A percentile compares a stretch with the other conserved stretches of the same genome.
Evolutionary conservation across 2,329 filamentous ascomycete species (phyloP).

Genomic region (Leptoxyphium fumago): DNA sequence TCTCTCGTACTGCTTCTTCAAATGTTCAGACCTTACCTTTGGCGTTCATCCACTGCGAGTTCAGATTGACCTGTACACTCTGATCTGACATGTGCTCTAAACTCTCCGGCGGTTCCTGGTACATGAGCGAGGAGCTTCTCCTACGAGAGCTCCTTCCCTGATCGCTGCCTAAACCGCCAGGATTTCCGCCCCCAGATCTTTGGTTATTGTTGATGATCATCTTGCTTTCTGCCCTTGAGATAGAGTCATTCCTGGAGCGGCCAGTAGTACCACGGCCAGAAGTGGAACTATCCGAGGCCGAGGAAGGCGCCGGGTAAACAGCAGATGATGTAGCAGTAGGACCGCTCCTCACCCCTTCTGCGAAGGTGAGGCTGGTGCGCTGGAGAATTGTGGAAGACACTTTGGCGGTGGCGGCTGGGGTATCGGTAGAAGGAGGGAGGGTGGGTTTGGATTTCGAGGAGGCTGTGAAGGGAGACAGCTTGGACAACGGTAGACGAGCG

Average conservation of each 20-base stretch:
- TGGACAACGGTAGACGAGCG: too few relatives aligned
- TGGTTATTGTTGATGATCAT: constrained; percentile 45
- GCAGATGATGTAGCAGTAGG: constrained; percentile 42
- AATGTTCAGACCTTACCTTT: constrained; percentile 57
- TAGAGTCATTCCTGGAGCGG: neutral
- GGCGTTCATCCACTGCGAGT: constrained; percentile 97
- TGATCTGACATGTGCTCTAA: constrained; percentile 97
- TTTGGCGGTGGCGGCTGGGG: constrained; percentile 63
- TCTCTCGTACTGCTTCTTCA: neutral
- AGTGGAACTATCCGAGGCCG: constrained; percentile 2
- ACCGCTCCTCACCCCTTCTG: constrained; percentile 62
- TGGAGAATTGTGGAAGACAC: constrained; percentile 86
- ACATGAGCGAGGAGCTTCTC: constrained; percentile 96
- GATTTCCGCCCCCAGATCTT: neutral
- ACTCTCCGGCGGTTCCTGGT: constrained; percentile 91
- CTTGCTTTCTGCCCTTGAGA: constrained; percentile 20
- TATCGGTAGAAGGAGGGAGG: neutral
- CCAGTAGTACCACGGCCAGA: neutral
- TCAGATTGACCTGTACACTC: constrained; percentile 83
- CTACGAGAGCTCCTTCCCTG: constrained; percentile 46
- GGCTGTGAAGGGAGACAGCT: too few relatives aligned
- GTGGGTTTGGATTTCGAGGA: neutral
- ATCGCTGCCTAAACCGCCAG: constrained; percentile 25
- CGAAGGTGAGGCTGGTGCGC: constrained; percentile 74
- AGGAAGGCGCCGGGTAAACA: constrained; percentile 10